Percentiles rank a stretch among this genome's conserved stretches.
phyloP scores from a whole-genome alignment of 83 land plant genomes.

The Picea mariana region DNA sequence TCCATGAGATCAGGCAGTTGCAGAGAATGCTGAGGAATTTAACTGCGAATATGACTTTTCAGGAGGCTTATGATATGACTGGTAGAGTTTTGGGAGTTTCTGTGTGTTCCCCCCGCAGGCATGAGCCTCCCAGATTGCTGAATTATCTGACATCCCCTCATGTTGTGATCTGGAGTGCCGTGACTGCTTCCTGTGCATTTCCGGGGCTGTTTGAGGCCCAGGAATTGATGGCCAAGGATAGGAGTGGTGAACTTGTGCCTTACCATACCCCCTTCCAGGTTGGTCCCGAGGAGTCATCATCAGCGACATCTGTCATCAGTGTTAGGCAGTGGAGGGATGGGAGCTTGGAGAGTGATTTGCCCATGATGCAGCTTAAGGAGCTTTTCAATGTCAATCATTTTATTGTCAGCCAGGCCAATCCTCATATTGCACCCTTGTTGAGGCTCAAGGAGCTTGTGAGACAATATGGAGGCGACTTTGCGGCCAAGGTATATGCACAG shows the following conservation, averaged over 20 bases:
- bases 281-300: constrained; percentile 66
- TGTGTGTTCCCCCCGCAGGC: constrained; percentile 94
- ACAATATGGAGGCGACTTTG: constrained; percentile 92
- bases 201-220: constrained; percentile 99
- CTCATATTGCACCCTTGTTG: constrained; percentile 91
- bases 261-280: constrained; percentile 83
- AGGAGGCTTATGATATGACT: constrained; percentile 97
- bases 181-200: constrained; percentile 99
- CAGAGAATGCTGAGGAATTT: constrained; percentile 80
- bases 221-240: constrained; percentile 98
- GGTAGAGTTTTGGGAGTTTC: constrained; percentile 95
- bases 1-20: constrained; percentile 85
- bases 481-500: constrained; percentile 80
- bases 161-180: constrained; percentile 99
- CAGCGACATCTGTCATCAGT: constrained; percentile 24
- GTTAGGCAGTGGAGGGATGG: constrained; percentile 97
- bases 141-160: constrained; percentile 99
- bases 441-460: constrained; percentile 88
- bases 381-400: constrained; percentile 99
- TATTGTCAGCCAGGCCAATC: constrained; percentile 98
- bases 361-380: constrained; percentile 97
- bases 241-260: constrained; percentile 93
- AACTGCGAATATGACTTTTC: constrained; percentile 93
- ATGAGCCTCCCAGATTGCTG: constrained; percentile 93
- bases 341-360: constrained; percentile 95